Conservation (phyloP, 768 basidiomycete species). For the Cyclocybe aegerita region DNA sequence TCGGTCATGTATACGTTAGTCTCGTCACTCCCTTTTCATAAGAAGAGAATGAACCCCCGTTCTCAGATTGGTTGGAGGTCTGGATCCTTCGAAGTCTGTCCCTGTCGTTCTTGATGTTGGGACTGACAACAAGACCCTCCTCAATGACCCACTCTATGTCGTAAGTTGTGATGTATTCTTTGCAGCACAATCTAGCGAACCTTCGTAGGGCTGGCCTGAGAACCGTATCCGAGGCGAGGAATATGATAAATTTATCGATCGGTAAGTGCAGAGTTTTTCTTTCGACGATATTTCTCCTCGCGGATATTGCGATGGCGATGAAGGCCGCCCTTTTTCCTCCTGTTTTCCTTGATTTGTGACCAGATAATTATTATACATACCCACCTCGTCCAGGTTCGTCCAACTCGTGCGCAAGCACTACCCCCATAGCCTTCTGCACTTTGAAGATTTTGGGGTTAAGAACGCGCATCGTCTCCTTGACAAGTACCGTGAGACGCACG, state of each 20-base stretch:
- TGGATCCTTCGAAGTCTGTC: conserved; percentile 59
- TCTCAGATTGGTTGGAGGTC: conserved; percentile 58
- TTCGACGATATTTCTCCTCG: too few relatives aligned
- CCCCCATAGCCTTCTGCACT: conserved; percentile 69
- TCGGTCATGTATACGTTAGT: conserved; percentile 70
- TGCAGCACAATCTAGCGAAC: not conserved
- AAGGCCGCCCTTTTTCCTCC: not conserved
- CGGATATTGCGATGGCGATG: too few relatives aligned
- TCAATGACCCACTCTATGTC: conserved; percentile 66
- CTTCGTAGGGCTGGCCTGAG: conserved; percentile 66
- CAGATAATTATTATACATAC: not conserved
- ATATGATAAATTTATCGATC: conserved; percentile 80
- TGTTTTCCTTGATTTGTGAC: not conserved
- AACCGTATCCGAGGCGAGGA: conserved; percentile 67
- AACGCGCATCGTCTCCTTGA: conserved; percentile 73
- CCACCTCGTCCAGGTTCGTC: conserved; percentile 55
- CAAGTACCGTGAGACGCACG: conserved; percentile 59
- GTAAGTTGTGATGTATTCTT: conserved; percentile 35
- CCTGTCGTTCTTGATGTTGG: conserved; percentile 74
- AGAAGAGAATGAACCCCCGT: not conserved
- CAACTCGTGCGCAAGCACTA: conserved; percentile 73
- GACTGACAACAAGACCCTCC: conserved; percentile 64
- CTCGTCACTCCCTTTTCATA: not conserved
- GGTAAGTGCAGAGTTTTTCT: conserved; percentile 32
- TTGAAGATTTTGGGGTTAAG: conserved; percentile 82